These are phyloP conservation scores for Aspergillus phoenicis DNA, from an alignment of 2,329 filamentous ascomycete genomes.

Conservation along the genomic window DNA sequence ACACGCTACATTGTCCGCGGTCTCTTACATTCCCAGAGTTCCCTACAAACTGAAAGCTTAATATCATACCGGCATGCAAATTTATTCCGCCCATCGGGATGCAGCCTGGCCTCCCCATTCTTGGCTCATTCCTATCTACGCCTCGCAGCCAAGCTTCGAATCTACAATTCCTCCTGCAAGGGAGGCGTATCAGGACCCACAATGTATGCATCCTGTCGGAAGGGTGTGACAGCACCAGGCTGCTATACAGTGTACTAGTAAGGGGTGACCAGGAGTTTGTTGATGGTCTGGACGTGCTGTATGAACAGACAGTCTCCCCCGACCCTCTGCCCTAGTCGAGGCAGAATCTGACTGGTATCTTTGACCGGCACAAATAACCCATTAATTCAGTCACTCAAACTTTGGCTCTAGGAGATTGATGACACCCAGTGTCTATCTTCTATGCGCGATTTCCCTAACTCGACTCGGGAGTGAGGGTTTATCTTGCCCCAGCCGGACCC, in stretches of 20 bases:
- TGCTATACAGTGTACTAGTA: neutral
- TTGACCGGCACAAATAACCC: neutral
- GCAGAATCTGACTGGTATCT: neutral
- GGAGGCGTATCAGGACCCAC: constrained; percentile 8
- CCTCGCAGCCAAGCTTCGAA: constrained; percentile 9
- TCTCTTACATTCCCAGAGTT: neutral
- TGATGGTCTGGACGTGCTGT: neutral
- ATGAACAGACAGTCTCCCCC: neutral
- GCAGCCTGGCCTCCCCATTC: neutral
- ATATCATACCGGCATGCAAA: neutral
- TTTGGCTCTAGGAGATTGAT: neutral
- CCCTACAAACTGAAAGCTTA: neutral
- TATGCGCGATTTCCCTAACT: neutral
- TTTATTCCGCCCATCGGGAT: neutral
- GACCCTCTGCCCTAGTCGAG: neutral
- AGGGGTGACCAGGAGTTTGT: neutral
- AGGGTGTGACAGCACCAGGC: neutral
- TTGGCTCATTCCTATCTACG: neutral
- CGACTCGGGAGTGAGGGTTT: neutral
- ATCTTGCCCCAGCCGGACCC: neutral
- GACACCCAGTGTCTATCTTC: neutral
- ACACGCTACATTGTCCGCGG: neutral
- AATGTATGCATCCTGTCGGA: neutral
- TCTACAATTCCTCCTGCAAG: constrained; percentile 10
- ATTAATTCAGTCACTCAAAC: neutral